Evolutionary conservation across 2,329 filamentous ascomycete genomes (phyloP).

Genomic region (Fusarium sp.): DNA sequence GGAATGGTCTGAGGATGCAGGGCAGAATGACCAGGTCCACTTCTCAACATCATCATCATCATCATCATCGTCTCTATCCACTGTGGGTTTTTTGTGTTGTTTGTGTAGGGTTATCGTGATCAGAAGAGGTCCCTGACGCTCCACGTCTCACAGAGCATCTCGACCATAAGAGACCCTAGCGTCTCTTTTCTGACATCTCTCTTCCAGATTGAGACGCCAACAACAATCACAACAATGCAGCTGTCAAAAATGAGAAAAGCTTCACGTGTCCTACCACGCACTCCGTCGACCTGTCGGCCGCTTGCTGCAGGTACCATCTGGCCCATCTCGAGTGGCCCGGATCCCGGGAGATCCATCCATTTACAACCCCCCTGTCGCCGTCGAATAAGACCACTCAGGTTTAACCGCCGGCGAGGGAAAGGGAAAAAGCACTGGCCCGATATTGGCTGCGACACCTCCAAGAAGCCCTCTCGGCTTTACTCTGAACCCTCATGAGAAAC

Average conservation of each 20-base stretch:
- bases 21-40: conserved; percentile 12
- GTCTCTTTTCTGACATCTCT: no score
- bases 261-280: conserved; percentile 40
- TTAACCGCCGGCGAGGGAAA: conserved; percentile 34
- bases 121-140: conserved; percentile 8
- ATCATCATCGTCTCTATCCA: no score
- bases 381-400: conserved; percentile 25
- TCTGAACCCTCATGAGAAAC: conserved; percentile 32
- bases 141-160: conserved; percentile 29
- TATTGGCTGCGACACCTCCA: conserved; percentile 21
- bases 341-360: no score
- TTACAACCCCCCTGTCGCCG: no score
- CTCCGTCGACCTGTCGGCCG: conserved; percentile 22
- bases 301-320: conserved; percentile 49
- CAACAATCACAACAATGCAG: background rate
- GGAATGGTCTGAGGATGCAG: conserved; percentile 34
- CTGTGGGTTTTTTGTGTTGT: no score
- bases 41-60: no score
- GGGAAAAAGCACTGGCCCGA: conserved; percentile 28
- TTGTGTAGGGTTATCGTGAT: background rate
- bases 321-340: no score
- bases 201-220: conserved; percentile 7
- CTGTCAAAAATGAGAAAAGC: conserved; percentile 1
- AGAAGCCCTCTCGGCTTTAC: conserved; percentile 28
- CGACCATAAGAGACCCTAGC: no score